Percentiles rank a stretch among this genome's conserved stretches.
phyloP scores from a whole-genome alignment of 805 yeast species.

The Zygotorulaspora chibaensis region DNA sequence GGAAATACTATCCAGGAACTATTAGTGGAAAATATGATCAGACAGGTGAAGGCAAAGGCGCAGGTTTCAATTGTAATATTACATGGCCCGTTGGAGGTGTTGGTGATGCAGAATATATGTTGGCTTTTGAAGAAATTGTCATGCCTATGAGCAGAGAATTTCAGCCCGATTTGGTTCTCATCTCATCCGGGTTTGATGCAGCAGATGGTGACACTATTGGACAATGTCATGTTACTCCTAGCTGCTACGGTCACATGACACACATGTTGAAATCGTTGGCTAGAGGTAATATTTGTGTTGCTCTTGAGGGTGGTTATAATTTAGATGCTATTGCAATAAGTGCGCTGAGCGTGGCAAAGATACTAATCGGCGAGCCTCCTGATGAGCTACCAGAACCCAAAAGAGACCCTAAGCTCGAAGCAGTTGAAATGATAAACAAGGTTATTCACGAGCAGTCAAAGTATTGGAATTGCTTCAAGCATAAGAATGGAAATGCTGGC shows the following conservation, averaged over 20 bases:
- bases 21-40: conserved; percentile 75
- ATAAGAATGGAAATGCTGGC: conserved; percentile 53
- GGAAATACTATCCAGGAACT: conserved; percentile 91
- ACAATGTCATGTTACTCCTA: conserved; percentile 91
- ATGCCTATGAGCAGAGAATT: conserved; percentile 88
- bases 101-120: conserved; percentile 92
- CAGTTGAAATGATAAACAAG: conserved; percentile 74
- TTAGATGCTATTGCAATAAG: conserved; percentile 85
- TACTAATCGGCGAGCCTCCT: conserved; percentile 92
- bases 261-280: conserved; percentile 85
- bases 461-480: conserved; percentile 77
- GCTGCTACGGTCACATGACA: conserved; percentile 95
- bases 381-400: conserved; percentile 55
- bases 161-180: conserved; percentile 86
- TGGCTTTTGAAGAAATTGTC: conserved; percentile 80
- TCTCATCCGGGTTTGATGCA: conserved; percentile 96
- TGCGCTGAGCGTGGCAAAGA: conserved; percentile 89
- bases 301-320: conserved; percentile 95
- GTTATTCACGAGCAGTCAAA: conserved; percentile 76
- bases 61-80: conserved; percentile 81
- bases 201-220: conserved; percentile 98
- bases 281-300: conserved; percentile 81
- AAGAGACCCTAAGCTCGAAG: conserved; percentile 63
- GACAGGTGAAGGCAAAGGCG: conserved; percentile 82
- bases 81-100: conserved; percentile 93